Percentiles rank a stretch among this genome's conserved stretches.
Conservation (phyloP, 148 eudicot species). For the Camellia granthamiana region DNA sequence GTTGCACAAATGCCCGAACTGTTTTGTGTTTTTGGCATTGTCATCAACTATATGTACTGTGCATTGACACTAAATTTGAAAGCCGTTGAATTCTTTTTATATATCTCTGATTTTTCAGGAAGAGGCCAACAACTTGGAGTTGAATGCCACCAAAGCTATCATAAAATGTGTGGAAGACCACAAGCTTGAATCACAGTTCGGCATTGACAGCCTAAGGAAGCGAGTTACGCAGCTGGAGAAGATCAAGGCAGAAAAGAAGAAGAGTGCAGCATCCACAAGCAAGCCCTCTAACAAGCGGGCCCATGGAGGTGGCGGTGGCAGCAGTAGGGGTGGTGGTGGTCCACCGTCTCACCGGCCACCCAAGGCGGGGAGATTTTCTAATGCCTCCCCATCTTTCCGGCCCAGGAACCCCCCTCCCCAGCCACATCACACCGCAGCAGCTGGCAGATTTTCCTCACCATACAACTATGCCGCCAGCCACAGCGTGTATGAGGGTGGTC, state of each 20-base stretch:
- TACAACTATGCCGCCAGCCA: conserved; percentile 36
- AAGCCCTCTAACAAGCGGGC: conserved; percentile 46
- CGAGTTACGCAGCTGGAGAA: conserved; percentile 41
- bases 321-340: conserved; percentile 24
- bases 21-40: background rate
- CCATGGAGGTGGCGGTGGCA: conserved; percentile 20
- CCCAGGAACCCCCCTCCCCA: conserved; percentile 21
- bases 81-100: background rate
- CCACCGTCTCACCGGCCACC: conserved; percentile 31
- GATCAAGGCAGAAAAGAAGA: conserved; percentile 48
- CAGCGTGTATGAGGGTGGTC: conserved; percentile 28
- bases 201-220: conserved; percentile 39
- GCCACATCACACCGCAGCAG: conserved; percentile 24
- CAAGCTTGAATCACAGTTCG: conserved; percentile 45
- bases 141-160: conserved; percentile 32
- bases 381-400: conserved; percentile 32
- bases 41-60: background rate
- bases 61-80: background rate
- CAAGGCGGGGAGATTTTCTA: conserved; percentile 33
- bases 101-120: conserved; percentile 30
- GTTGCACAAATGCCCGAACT: background rate
- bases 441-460: conserved; percentile 25
- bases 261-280: conserved; percentile 26
- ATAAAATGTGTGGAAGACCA: conserved; percentile 66
- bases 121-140: conserved; percentile 46